phyloP scores from a whole-genome alignment of 768 basidiomycete species.

The Imleria badia region DNA sequence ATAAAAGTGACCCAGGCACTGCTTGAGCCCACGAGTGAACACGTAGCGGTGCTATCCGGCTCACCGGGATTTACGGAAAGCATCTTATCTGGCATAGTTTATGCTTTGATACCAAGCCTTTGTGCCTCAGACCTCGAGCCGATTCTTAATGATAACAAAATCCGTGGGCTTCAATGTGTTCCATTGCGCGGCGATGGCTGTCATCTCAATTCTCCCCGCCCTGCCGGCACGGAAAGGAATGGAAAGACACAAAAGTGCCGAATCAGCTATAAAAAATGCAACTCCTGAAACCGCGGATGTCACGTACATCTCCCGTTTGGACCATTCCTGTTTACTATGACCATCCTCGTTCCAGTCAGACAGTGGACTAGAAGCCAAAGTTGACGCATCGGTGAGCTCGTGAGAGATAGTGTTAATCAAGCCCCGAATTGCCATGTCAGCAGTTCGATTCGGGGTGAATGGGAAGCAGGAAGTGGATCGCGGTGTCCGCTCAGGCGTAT shows the following conservation, averaged over 20 bases:
- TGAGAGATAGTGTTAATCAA: slow-evolving; percentile 50
- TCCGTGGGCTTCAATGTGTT: slow-evolving; percentile 46
- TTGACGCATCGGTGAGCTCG: slow-evolving; percentile 34
- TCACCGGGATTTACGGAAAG: slow-evolving; percentile 12
- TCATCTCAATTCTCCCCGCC: slow-evolving; percentile 57
- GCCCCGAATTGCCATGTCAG: slow-evolving; percentile 51
- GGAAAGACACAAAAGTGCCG: background rate
- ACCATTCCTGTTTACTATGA: slow-evolving; percentile 53
- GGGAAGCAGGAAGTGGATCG: slow-evolving; percentile 54
- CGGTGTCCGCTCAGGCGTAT: slow-evolving; percentile 52
- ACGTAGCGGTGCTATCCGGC: slow-evolving; percentile 1
- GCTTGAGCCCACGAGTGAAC: background rate
- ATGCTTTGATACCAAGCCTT: slow-evolving; percentile 6
- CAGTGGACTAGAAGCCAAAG: slow-evolving; percentile 35
- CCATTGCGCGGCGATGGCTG: slow-evolving; percentile 49
- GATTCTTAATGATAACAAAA: slow-evolving; percentile 53
- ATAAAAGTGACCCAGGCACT: slow-evolving; percentile 8
- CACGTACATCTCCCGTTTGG: slow-evolving; percentile 50
- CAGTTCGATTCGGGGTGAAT: slow-evolving; percentile 61
- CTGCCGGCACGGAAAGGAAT: slow-evolving; percentile 32
- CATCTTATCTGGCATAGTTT: slow-evolving; percentile 21
- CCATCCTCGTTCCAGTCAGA: slow-evolving; percentile 56
- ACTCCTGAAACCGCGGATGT: slow-evolving; percentile 23
- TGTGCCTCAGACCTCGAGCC: slow-evolving; percentile 48
- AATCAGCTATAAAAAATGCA: slow-evolving; percentile 10